Evolutionary conservation across 2,329 filamentous ascomycete species (phyloP).

Genomic region (Verticillium zaregamsianum): DNA sequence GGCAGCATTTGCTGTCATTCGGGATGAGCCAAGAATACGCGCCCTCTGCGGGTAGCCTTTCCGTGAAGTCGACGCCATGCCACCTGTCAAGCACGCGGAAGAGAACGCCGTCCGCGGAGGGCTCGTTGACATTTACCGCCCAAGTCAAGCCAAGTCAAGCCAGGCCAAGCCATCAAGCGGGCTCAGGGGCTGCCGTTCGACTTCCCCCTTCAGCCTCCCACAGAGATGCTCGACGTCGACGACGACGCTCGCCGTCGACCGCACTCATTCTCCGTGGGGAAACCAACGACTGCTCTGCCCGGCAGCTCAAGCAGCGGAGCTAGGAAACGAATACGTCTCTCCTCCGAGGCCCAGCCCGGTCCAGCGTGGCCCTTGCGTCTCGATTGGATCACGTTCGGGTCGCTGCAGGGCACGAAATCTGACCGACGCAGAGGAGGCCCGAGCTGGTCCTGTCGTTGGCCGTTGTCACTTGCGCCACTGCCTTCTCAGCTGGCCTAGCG

Average conservation of each 20-base stretch:
- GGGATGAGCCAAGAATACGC: not conserved
- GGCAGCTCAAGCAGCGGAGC: not conserved
- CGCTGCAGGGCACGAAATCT: not conserved
- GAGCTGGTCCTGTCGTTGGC: not conserved
- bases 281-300: too few species aligned
- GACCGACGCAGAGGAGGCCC: not conserved
- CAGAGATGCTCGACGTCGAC: too few species aligned
- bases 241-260: too few species aligned
- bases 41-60: not conserved
- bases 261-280: too few species aligned
- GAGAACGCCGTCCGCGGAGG: not conserved
- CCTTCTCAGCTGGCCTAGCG: not conserved
- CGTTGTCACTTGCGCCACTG: not conserved
- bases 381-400: not conserved
- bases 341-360: not conserved
- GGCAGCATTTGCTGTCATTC: not conserved
- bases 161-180: not conserved
- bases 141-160: not conserved
- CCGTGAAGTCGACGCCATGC: not conserved
- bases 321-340: not conserved
- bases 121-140: too few species aligned
- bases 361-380: not conserved
- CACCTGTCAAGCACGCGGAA: constrained; percentile 4
- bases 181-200: too few species aligned
- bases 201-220: too few species aligned